Evolutionary conservation across 2,329 filamentous ascomycete species (phyloP).

Genomic region (Daldinia sp.): DNA sequence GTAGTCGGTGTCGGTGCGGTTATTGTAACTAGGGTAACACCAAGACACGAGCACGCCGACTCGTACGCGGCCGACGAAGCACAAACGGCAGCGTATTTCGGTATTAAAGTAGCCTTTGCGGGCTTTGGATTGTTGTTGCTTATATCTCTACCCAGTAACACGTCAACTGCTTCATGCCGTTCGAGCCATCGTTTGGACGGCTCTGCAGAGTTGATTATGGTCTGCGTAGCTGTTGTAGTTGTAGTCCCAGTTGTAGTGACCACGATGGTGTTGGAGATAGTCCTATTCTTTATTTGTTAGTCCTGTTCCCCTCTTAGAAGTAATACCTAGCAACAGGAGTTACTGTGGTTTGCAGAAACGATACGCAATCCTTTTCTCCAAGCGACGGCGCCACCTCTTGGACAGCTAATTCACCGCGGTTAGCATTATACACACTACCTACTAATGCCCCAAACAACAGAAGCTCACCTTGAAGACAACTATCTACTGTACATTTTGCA

Average conservation of each 20-base stretch:
- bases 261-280: constrained; percentile 15
- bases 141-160: constrained; percentile 22
- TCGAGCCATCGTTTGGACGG: constrained; percentile 34
- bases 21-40: constrained; percentile 22
- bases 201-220: constrained; percentile 15
- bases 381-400: constrained; percentile 12
- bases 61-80: constrained; percentile 29
- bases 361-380: constrained; percentile 26
- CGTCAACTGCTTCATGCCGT: constrained; percentile 28
- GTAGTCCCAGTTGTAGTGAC: constrained; percentile 13
- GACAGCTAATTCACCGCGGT: constrained; percentile 2
- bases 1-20: constrained; percentile 23
- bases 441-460: background rate
- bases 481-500: constrained; percentile 19
- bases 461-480: constrained; percentile 29
- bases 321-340: constrained; percentile 26
- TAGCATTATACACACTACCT: background rate
- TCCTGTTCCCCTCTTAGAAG: background rate
- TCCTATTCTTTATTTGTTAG: constrained; percentile 9
- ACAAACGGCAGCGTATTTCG: constrained; percentile 34
- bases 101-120: constrained; percentile 9
- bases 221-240: constrained; percentile 26
- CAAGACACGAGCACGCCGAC: constrained; percentile 38
- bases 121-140: background rate
- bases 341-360: constrained; percentile 11